Evolutionary conservation across 225 moss, liverwort and hornwort genomes (phyloP).

Genomic region (Rhytidiadelphus loreus): DNA sequence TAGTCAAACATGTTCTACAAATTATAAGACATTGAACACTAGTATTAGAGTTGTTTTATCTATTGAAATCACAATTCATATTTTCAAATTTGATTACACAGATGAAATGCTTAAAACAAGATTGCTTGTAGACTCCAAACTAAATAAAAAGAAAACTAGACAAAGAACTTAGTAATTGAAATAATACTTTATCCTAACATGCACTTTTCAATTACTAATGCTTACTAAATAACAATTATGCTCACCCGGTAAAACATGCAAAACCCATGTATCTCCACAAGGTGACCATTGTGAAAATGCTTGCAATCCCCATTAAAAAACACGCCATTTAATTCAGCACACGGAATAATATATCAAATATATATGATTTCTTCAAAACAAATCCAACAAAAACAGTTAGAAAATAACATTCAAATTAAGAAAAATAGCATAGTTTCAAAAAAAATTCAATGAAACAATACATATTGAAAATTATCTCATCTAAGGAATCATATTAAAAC

Average conservation of each 20-base stretch:
- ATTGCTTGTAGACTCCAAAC: background rate
- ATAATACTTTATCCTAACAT: background rate
- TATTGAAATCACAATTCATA: background rate
- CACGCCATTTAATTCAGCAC: accelerated
- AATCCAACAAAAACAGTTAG: background rate
- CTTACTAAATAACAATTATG: background rate
- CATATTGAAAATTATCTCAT: background rate
- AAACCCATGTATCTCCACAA: background rate
- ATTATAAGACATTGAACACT: background rate
- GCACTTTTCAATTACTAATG: too few relatives aligned
- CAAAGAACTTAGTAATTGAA: background rate
- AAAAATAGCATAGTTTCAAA: background rate
- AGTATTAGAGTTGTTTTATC: background rate
- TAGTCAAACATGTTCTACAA: background rate
- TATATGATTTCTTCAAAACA: background rate
- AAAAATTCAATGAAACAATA: background rate
- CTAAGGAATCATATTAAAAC: background rate
- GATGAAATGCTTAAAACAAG: background rate
- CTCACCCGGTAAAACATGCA: background rate
- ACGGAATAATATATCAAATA: background rate
- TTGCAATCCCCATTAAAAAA: background rate
- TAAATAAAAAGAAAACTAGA: background rate
- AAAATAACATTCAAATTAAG: background rate
- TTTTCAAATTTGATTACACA: background rate
- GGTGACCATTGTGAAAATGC: background rate